Evolutionary conservation across 306 rosid genomes (phyloP), one percentile per base, ranked within the genome.

Genomic region (Vigna hirtella): DNA sequence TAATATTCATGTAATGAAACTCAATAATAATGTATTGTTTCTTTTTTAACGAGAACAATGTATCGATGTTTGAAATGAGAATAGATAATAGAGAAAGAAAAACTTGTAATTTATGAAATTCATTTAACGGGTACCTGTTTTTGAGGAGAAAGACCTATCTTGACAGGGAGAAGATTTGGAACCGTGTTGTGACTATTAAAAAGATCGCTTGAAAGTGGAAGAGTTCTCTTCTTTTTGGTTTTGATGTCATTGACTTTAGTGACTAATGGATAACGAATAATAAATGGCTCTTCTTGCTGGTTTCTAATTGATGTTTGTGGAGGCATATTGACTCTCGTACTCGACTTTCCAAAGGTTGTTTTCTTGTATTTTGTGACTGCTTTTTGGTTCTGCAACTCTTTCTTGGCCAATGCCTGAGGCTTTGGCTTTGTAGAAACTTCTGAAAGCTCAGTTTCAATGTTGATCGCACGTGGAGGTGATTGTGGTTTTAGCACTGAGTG

Each of bases 201-300:
- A 77, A 88, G 88, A 52, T 89, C 77, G 75, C 65, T 85, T n/a
- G 93, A 85, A 65, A 86, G 81, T 20, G 91, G 87, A 62, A 69
- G 85, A 40, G 87, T 86, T 78, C 81, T 91, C 85, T 88, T 91
- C 88, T 80, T 71, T 70, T 88, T 89, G 79, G 83, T 62, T 62
- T 83, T 86, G 74, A 36, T 82, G 74, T 86, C 88, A 78, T 72
- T 68, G 52, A 81, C 79, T 83, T 83, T 90, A 12, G 83, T 49
- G 10, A 90, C 57, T 30, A 89, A 76, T 70, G 90, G 52, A 1
- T 89, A 72, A 76, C 90, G 85, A 6, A 85, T 87, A 66, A 95
- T 90, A 73, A 91, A 95, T 30, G 94, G 66, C 77, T 91, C 98
- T 55, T 93, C 89, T 81, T 91, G 87, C 87, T 83, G 85, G 75